phyloP scores from a whole-genome alignment of 305 asterid species.

The Solanum aculeatissimum region DNA sequence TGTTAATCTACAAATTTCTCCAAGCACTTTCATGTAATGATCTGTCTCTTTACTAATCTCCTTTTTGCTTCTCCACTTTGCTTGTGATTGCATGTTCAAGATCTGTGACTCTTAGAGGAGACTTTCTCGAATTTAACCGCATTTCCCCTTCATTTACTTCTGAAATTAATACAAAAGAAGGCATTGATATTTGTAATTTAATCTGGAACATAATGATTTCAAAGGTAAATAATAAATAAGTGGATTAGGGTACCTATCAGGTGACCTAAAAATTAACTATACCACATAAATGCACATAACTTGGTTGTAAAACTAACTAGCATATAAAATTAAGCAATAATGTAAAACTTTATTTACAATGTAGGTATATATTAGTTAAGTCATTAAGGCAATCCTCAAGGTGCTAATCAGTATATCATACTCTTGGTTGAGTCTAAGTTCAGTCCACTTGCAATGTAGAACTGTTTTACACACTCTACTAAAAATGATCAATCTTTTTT shows the following conservation, averaged over 20 bases:
- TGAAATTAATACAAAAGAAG: background rate
- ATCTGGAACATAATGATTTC: background rate
- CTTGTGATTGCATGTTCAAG: background rate
- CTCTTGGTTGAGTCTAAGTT: background rate
- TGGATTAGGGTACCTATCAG: background rate
- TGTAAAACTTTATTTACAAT: background rate
- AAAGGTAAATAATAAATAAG: background rate
- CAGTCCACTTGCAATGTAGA: background rate
- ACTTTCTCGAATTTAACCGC: background rate
- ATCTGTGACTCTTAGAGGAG: background rate
- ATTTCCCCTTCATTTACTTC: background rate
- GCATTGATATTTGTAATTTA: background rate
- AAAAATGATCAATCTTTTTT: background rate
- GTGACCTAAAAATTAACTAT: background rate
- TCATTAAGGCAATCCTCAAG: background rate
- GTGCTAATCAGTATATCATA: background rate
- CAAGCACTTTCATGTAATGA: conserved; percentile 13
- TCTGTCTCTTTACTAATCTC: conserved; percentile 3
- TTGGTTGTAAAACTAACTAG: too few species aligned
- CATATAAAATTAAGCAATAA: background rate
- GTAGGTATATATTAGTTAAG: background rate
- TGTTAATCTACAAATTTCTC: conserved; percentile 17
- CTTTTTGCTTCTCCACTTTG: background rate
- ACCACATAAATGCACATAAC: too few species aligned
- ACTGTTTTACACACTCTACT: background rate